A percentile compares a stretch with the other conserved stretches of the same genome.
phyloP scores from a whole-genome alignment of 495 filamentous ascomycete species.

The Lineolata rhizophorae region DNA sequence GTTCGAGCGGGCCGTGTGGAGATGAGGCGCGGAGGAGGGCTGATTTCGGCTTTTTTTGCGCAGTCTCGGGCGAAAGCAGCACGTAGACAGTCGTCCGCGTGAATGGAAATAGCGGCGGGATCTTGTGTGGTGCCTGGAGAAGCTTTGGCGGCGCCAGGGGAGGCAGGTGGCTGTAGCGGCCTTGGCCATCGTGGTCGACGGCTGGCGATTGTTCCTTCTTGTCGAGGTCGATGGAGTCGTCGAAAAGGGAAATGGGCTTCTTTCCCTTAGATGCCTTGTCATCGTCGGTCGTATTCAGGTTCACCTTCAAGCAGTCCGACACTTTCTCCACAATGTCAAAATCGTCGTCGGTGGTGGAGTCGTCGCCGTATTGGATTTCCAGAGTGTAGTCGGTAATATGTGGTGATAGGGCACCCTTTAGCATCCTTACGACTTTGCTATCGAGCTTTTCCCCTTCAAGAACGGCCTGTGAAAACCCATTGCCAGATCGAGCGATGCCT shows the following conservation, averaged over 20 bases:
- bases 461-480: conserved; percentile 43
- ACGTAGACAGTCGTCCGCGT: conserved; percentile 39
- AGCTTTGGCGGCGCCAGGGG: conserved; percentile 26
- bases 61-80: conserved; percentile 27
- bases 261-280: conserved; percentile 1
- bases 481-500: conserved; percentile 41
- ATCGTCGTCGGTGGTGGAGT: conserved; percentile 22
- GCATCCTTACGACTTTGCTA: conserved; percentile 43
- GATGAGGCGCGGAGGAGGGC: conserved; percentile 34
- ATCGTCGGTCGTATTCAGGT: conserved; percentile 3
- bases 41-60: conserved; percentile 26
- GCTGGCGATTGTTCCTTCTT: conserved; percentile 11
- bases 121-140: conserved; percentile 36
- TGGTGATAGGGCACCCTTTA: conserved; percentile 42
- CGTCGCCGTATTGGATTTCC: conserved; percentile 32
- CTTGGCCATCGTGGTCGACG: conserved; percentile 14
- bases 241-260: conserved; percentile 36
- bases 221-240: conserved; percentile 19
- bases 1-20: conserved; percentile 29
- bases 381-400: conserved; percentile 36
- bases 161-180: conserved; percentile 25
- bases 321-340: conserved; percentile 36
- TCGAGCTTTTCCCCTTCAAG: conserved; percentile 33
- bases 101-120: conserved; percentile 43
- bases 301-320: conserved; percentile 19